Conservation (phyloP, 768 basidiomycete genomes). For the Clitopilus passeckerianus region DNA sequence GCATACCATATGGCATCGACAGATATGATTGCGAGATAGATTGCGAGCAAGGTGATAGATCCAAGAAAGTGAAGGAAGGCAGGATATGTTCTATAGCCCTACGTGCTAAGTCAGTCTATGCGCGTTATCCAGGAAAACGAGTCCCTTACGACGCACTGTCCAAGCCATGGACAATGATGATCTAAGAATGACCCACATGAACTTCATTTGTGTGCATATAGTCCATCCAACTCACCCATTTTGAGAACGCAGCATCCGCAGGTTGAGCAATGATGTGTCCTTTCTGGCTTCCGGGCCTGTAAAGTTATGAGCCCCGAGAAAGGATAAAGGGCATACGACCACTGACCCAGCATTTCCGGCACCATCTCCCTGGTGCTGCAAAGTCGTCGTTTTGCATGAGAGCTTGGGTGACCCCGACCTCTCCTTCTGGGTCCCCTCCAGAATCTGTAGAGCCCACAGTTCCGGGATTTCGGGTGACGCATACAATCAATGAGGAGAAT, state of each 20-base stretch:
- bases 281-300: conserved; percentile 69
- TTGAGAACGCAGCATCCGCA: conserved; percentile 81
- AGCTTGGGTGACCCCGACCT: conserved; percentile 54
- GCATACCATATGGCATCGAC: conserved; percentile 56
- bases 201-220: not conserved
- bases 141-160: conserved; percentile 66
- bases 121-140: not conserved
- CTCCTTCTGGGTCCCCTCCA: conserved; percentile 25
- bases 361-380: conserved; percentile 60
- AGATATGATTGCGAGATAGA: conserved; percentile 55
- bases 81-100: conserved; percentile 84
- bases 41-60: conserved; percentile 55
- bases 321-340: not conserved
- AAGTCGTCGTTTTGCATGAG: conserved; percentile 52
- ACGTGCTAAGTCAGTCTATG: not conserved
- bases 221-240: conserved; percentile 53
- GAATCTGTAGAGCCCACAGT: conserved; percentile 35
- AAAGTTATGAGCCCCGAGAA: not conserved
- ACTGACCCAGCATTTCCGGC: conserved; percentile 68
- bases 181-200: conserved; percentile 34
- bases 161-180: conserved; percentile 87
- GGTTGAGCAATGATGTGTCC: conserved; percentile 71
- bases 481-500: conserved; percentile 69
- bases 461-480: conserved; percentile 72
- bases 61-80: conserved; percentile 78